phyloP scores from a whole-genome alignment of 2,329 filamentous ascomycete species.

The Tolypocladium pustulatum region DNA sequence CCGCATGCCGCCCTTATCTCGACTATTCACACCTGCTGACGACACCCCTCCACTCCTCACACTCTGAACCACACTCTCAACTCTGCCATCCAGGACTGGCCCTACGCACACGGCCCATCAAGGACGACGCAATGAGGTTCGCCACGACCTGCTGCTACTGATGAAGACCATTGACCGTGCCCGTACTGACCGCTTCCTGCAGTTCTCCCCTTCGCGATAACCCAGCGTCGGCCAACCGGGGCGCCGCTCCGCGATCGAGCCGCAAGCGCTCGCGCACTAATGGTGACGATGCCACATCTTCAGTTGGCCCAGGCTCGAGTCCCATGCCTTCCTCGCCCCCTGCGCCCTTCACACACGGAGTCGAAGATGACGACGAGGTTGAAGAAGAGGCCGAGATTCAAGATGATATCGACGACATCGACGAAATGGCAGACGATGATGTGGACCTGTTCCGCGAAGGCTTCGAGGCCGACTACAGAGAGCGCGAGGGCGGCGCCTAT shows the following conservation, averaged over 20 bases:
- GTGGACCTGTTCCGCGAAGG: constrained; percentile 69
- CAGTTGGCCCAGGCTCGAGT: constrained; percentile 43
- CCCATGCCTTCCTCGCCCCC: constrained; percentile 59
- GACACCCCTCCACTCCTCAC: background rate
- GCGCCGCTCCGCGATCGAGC: constrained; percentile 39
- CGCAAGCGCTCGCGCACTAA: constrained; percentile 46
- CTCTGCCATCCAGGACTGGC: background rate
- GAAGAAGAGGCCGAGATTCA: constrained; percentile 63
- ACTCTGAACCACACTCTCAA: background rate
- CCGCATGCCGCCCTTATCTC: constrained; percentile 9
- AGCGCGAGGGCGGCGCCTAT: constrained; percentile 59
- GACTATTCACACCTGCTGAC: constrained; percentile 6
- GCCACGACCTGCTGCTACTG: background rate
- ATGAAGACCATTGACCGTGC: background rate
- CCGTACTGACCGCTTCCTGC: constrained; percentile 5
- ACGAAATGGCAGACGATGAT: constrained; percentile 73
- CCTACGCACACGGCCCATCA: background rate
- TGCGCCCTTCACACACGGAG: constrained; percentile 48
- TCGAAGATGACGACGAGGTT: constrained; percentile 61
- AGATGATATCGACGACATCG: constrained; percentile 65
- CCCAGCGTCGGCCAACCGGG: constrained; percentile 76
- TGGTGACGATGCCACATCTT: constrained; percentile 40
- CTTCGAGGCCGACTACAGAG: constrained; percentile 60
- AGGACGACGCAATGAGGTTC: constrained; percentile 13
- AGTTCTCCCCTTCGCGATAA: constrained; percentile 77